Conservation (phyloP, 176 grass and related monocot species). For the Olyra latifolia region DNA sequence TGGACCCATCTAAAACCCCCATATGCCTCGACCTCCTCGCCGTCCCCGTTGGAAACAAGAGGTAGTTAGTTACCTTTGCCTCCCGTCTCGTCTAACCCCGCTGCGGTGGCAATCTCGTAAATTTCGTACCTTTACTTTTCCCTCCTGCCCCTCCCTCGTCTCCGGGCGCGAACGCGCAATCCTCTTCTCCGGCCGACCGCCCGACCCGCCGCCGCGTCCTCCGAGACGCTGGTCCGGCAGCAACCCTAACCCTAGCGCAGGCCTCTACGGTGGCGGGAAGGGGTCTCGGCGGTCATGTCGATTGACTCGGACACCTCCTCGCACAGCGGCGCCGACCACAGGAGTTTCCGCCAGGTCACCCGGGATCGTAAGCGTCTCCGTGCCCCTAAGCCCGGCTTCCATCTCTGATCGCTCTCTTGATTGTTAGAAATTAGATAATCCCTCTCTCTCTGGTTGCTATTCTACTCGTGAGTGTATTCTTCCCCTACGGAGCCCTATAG, state of each 20-base stretch:
- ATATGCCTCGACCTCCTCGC: background rate
- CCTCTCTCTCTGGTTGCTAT: too few species aligned
- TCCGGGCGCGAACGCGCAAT: background rate
- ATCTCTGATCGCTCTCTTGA: background rate
- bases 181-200: background rate
- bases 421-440: background rate
- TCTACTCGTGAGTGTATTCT: too few species aligned
- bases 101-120: conserved; percentile 23
- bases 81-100: background rate
- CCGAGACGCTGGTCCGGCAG: background rate
- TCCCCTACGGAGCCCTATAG: too few species aligned
- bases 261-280: background rate
- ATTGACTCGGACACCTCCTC: conserved; percentile 77
- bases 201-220: too few species aligned
- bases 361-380: conserved; percentile 54
- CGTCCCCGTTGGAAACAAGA: background rate
- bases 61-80: background rate
- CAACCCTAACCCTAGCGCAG: conserved; percentile 25
- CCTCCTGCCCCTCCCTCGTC: background rate
- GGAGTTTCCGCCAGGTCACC: conserved; percentile 62
- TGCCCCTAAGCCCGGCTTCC: background rate
- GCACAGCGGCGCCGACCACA: conserved; percentile 39
- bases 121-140: background rate
- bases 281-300: conserved; percentile 50
- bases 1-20: conserved; percentile 1